Conservation (phyloP, 805 yeast species). For the Wickerhamomyces tratensis region DNA sequence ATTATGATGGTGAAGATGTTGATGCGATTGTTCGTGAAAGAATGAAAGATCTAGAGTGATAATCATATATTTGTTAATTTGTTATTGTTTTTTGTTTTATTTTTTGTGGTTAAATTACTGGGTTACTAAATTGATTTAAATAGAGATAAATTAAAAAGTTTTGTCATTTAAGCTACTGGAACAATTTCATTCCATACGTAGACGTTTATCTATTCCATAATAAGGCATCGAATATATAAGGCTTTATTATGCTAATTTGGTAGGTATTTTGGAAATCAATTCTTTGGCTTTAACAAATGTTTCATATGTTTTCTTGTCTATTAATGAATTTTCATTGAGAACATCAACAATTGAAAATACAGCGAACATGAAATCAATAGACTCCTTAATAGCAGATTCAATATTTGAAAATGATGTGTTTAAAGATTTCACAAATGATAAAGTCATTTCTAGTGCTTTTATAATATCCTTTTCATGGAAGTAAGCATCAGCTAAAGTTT, state of each 20-base stretch:
- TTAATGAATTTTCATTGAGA: conserved; percentile 48
- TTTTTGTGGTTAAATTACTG: no score
- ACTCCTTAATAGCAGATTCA: background rate
- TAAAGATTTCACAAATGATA: background rate
- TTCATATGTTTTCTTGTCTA: conserved; percentile 54
- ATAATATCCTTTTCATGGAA: background rate
- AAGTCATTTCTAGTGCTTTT: background rate
- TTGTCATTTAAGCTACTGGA: no score
- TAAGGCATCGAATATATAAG: no score
- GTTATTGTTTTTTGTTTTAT: no score
- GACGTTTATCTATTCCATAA: no score
- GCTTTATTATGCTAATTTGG: conserved; percentile 35
- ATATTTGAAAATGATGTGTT: background rate
- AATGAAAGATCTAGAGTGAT: conserved; percentile 25
- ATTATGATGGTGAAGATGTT: conserved; percentile 31
- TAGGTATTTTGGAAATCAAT: conserved; percentile 62
- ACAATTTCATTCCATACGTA: no score
- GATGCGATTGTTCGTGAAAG: conserved; percentile 46
- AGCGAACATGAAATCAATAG: background rate
- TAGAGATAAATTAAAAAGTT: no score
- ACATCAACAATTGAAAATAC: conserved; percentile 27
- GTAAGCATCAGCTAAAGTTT: conserved; percentile 23
- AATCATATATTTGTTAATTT: no score
- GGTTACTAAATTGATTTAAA: no score
- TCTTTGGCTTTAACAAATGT: conserved; percentile 63